phyloP scores from a whole-genome alignment of 2,329 filamentous ascomycete species.

The Cladosporium sp. region DNA sequence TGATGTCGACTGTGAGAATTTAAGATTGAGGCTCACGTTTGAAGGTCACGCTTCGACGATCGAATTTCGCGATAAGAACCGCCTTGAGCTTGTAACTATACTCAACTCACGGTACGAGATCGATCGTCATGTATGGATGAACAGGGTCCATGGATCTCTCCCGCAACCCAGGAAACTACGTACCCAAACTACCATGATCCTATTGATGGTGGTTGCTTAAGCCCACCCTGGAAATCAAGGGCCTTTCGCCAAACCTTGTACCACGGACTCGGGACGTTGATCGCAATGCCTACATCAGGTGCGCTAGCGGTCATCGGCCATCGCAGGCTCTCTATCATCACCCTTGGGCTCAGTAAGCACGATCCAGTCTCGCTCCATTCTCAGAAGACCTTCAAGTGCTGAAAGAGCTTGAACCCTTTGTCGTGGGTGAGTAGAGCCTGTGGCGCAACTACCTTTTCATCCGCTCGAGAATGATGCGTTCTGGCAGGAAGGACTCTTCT shows the following conservation, averaged over 20 bases:
- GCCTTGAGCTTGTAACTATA: not conserved
- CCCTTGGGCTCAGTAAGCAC: not conserved
- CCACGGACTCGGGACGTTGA: not conserved
- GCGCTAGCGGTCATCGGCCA: not conserved
- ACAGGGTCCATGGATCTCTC: not conserved
- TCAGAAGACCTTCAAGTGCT: not conserved
- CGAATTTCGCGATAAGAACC: not conserved
- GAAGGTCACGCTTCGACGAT: not conserved
- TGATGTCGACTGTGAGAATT: not conserved
- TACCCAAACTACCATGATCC: not conserved
- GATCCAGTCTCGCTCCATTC: not conserved
- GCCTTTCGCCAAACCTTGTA: not conserved
- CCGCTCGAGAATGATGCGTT: not conserved
- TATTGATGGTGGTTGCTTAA: not conserved
- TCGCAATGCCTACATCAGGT: not conserved
- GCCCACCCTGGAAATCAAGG: not conserved
- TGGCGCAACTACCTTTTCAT: not conserved
- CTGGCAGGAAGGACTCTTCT: not conserved
- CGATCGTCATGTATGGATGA: not conserved
- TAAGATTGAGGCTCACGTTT: conserved; percentile 1
- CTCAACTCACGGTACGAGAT: not conserved
- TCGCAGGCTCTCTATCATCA: not conserved
- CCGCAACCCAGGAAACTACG: not conserved
- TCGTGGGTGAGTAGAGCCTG: not conserved
- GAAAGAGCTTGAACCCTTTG: not conserved